Base-by-base conservation (phyloP, 306 rosid genomes). In the Begonia loranthoides region DNA sequence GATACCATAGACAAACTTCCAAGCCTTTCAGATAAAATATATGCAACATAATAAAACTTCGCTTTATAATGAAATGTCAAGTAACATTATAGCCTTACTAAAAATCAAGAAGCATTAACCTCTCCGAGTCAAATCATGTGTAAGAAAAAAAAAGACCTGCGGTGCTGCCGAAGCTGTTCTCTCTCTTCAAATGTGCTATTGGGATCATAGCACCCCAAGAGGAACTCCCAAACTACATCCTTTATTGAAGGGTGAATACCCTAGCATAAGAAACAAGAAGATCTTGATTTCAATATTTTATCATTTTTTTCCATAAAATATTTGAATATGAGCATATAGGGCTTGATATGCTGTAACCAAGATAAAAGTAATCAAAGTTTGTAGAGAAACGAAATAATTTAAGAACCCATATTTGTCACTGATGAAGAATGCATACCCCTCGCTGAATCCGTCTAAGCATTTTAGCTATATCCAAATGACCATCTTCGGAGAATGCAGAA, bases 181-280 rank as follows among this genome's bases (percentile, higher is more conserved):
- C 95, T 76, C 53, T 89, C 97, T 21, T 80, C 94, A 45, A 48
- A 74, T 51, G 95, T 73, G 79, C 94, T 89, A 53, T 72, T 70
- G 24, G 95, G 94, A 73, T 82, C 94, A 74, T 69, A 89, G 62
- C 95, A 85, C 64, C 97, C 95, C 62, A 85, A 63, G 83, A 89
- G 79, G 76, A 89, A 89, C 65, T 89, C 97, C 97, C 93, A 85
- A 22, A 89, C 97, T 56, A 41, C 79, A 57, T 85, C 97, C 68
- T 89, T 85, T 63, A 89, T 85, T 66, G 90, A 77, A 79, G 97
- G 97, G 66, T 89, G 94, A 60, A 89, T 70, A 48, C 97, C 97
- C 97, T 89, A 64, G 48, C 53, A 69, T 70, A 50, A 17, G 21
- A 55, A 41, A 57, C 9, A 53, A 41, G 15, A 50, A 9, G 14